Evolutionary conservation across 805 yeast species (phyloP).

Genomic region (Saccharomycopsis vini): DNA sequence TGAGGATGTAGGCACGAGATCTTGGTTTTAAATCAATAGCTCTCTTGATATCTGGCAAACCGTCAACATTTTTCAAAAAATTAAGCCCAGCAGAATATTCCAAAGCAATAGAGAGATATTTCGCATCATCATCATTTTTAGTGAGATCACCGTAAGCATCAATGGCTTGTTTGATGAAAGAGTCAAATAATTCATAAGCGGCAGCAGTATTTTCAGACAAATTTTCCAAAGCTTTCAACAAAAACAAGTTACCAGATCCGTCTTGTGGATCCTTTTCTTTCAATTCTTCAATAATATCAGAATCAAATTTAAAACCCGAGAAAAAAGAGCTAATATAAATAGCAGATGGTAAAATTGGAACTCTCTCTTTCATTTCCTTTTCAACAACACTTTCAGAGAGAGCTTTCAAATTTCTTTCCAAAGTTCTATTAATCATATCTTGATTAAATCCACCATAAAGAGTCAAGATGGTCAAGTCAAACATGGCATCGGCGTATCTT

Average conservation of each 20-base stretch:
- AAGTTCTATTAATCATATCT: slow-evolving; percentile 64
- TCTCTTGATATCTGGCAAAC: slow-evolving; percentile 53
- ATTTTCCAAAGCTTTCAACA: slow-evolving; percentile 56
- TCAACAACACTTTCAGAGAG: slow-evolving; percentile 63
- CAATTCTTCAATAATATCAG: slow-evolving; percentile 27
- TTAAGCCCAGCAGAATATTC: slow-evolving; percentile 79
- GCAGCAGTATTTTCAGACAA: slow-evolving; percentile 36
- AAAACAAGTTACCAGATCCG: slow-evolving; percentile 53
- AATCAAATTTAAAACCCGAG: slow-evolving; percentile 66
- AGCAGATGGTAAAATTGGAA: slow-evolving; percentile 55
- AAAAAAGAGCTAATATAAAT: slow-evolving; percentile 80
- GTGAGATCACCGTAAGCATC: slow-evolving; percentile 30
- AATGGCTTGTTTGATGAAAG: slow-evolving; percentile 47
- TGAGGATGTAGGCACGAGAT: slow-evolving; percentile 71
- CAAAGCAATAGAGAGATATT: slow-evolving; percentile 57
- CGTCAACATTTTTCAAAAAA: slow-evolving; percentile 73
- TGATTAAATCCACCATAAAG: slow-evolving; percentile 78
- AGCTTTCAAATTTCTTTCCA: slow-evolving; percentile 79
- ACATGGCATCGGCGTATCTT: slow-evolving; percentile 74
- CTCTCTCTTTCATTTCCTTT: slow-evolving; percentile 18
- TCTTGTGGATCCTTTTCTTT: slow-evolving; percentile 39
- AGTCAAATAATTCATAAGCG: slow-evolving; percentile 32
- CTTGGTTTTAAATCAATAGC: slow-evolving; percentile 65
- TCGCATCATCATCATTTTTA: slow-evolving; percentile 23
- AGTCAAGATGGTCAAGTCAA: slow-evolving; percentile 84